Evolutionary conservation across 305 asterid genomes (phyloP).

Genomic region (Stenogyne calaminthoides): DNA sequence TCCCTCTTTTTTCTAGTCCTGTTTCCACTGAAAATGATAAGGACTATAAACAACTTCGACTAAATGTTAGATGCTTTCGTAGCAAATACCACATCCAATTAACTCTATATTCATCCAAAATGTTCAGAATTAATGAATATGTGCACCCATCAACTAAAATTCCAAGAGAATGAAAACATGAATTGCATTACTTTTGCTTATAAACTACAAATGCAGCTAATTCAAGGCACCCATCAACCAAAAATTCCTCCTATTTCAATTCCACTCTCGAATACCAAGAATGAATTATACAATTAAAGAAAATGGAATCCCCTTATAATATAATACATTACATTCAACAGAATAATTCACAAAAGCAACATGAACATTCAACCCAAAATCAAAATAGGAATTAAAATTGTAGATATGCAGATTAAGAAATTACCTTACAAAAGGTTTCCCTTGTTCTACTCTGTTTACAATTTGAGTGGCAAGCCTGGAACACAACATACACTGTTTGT

Average conservation of each 20-base stretch:
- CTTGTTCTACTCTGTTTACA: constrained; percentile 29
- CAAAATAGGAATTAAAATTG: neutral
- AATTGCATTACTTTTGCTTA: neutral
- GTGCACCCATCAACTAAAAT: neutral
- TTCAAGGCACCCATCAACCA: neutral
- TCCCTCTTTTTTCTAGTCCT: neutral
- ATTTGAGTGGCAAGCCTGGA: constrained; percentile 39
- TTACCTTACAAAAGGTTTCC: constrained; percentile 30
- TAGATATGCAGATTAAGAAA: neutral
- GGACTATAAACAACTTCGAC: no score
- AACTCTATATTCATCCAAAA: neutral
- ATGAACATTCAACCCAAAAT: neutral
- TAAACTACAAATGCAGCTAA: neutral
- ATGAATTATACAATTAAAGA: no score
- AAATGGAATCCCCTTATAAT: no score
- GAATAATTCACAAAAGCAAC: neutral
- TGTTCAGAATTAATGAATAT: neutral
- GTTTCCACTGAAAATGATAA: no score
- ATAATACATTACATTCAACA: no score
- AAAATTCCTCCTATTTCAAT: no score
- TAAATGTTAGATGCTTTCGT: neutral
- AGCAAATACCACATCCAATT: neutral
- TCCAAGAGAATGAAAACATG: neutral
- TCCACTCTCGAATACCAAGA: no score
- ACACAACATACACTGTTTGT: constrained; percentile 2